Evolutionary conservation across 768 basidiomycete species (phyloP).

Genomic region (Suillus sp.): DNA sequence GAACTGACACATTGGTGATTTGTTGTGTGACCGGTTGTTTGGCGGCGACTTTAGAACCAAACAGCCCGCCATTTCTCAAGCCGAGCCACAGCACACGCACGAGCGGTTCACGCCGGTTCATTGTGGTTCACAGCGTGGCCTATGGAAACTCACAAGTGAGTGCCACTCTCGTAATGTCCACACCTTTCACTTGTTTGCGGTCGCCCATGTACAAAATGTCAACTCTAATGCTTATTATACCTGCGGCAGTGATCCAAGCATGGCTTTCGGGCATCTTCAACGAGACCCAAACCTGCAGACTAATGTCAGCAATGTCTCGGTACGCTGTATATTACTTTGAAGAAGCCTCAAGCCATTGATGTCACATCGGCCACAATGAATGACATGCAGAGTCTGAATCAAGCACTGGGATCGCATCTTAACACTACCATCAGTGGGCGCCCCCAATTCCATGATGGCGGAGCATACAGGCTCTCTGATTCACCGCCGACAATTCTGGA

Average conservation of each 20-base stretch:
- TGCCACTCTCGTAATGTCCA: slow-evolving; percentile 18
- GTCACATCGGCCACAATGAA: slow-evolving; percentile 20
- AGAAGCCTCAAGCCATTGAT: slow-evolving; percentile 31
- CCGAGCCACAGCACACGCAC: slow-evolving; percentile 34
- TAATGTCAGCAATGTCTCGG: slow-evolving; percentile 57
- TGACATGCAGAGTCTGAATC: slow-evolving; percentile 53
- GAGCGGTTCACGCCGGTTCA: slow-evolving; percentile 41
- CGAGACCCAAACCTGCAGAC: slow-evolving; percentile 51
- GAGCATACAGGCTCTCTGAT: slow-evolving; percentile 31
- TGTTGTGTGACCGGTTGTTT: slow-evolving; percentile 23
- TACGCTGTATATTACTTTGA: slow-evolving; percentile 39
- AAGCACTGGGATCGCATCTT: slow-evolving; percentile 59
- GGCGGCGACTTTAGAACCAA: slow-evolving; percentile 20
- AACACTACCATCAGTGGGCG: slow-evolving; percentile 39
- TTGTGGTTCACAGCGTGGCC: slow-evolving; percentile 31
- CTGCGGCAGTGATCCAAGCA: slow-evolving; percentile 52
- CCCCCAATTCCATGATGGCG: slow-evolving; percentile 32
- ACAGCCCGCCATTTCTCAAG: slow-evolving; percentile 24
- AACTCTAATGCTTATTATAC: slow-evolving; percentile 19
- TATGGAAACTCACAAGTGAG: slow-evolving; percentile 40
- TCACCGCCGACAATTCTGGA: slow-evolving; percentile 36
- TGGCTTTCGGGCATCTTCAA: slow-evolving; percentile 64
- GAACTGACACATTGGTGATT: slow-evolving; percentile 26
- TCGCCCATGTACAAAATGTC: slow-evolving; percentile 17
- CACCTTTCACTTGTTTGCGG: slow-evolving; percentile 4